These are phyloP conservation scores for Willaertia magna DNA, from an alignment of 208 protist species.

Conservation along the genomic window DNA sequence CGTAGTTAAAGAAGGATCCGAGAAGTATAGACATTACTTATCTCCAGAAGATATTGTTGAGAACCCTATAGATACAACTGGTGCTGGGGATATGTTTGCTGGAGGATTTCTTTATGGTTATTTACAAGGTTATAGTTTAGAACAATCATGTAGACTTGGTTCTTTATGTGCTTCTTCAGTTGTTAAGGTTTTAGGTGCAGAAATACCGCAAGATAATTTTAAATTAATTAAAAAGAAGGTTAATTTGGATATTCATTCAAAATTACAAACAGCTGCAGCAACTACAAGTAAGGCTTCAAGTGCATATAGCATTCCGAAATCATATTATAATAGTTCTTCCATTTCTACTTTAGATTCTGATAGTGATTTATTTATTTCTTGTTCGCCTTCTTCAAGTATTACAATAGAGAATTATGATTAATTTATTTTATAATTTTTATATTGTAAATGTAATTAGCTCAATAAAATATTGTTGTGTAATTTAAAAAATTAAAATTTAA, in stretches of 20 bases:
- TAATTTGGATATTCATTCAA: not conserved
- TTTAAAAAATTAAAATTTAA: no score
- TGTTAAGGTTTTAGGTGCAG: not conserved
- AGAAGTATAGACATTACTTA: not conserved
- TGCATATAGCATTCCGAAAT: no score
- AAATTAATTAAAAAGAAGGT: not conserved
- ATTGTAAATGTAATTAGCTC: no score
- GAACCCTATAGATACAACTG: not conserved
- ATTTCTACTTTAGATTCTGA: no score
- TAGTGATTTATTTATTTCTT: no score
- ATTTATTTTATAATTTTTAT: no score
- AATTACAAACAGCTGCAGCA: no score
- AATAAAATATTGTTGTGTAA: no score
- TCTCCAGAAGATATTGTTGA: not conserved
- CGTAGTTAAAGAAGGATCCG: not conserved
- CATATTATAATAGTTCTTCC: no score
- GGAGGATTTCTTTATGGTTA: not conserved
- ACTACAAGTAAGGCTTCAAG: no score
- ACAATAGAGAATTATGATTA: no score
- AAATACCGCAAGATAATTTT: not conserved
- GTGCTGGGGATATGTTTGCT: conserved; percentile 3
- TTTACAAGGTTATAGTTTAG: not conserved
- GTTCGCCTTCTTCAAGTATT: no score
- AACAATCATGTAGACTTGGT: not conserved
- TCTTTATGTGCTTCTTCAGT: not conserved